Conservation (phyloP, 1,139 yeast species). For the Hansenula lynferdii region DNA sequence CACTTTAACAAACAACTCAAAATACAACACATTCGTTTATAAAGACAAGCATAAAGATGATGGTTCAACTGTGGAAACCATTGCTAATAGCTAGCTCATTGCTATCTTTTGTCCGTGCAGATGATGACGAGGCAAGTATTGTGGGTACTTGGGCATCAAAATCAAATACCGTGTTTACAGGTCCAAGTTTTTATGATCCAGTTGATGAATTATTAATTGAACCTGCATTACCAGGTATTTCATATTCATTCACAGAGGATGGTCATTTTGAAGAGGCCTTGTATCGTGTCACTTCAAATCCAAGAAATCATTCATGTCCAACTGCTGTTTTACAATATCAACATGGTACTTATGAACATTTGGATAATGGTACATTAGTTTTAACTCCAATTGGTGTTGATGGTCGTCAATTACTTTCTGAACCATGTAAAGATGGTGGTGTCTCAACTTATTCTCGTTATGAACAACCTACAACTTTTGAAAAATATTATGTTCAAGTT, state of each 20-base stretch:
- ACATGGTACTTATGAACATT: conserved; percentile 75
- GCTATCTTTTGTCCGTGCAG: conserved; percentile 1
- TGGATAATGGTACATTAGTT: conserved; percentile 60
- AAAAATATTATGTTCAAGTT: conserved; percentile 52
- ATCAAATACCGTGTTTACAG: conserved; percentile 91
- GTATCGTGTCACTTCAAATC: conserved; percentile 70
- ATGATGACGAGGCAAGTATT: conserved; percentile 26
- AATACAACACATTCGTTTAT: too few species aligned
- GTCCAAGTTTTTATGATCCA: conserved; percentile 96
- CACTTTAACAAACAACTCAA: too few species aligned
- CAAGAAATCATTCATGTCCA: conserved; percentile 76
- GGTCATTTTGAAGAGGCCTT: conserved; percentile 89
- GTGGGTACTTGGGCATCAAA: conserved; percentile 97
- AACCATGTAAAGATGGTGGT: conserved; percentile 67
- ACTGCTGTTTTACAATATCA: conserved; percentile 78
- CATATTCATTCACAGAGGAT: conserved; percentile 88
- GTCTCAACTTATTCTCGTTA: conserved; percentile 67
- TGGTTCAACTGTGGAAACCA: too few species aligned
- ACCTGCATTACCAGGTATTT: conserved; percentile 92
- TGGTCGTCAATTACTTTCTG: conserved; percentile 86
- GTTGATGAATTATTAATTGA: conserved; percentile 90
- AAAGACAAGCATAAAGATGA: too few species aligned
- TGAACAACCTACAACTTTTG: conserved; percentile 58
- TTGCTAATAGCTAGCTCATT: neutral
- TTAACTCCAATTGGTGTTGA: conserved; percentile 79